Evolutionary conservation across 495 filamentous ascomycete species (phyloP).

Genomic region (Aspergillus asperescens): DNA sequence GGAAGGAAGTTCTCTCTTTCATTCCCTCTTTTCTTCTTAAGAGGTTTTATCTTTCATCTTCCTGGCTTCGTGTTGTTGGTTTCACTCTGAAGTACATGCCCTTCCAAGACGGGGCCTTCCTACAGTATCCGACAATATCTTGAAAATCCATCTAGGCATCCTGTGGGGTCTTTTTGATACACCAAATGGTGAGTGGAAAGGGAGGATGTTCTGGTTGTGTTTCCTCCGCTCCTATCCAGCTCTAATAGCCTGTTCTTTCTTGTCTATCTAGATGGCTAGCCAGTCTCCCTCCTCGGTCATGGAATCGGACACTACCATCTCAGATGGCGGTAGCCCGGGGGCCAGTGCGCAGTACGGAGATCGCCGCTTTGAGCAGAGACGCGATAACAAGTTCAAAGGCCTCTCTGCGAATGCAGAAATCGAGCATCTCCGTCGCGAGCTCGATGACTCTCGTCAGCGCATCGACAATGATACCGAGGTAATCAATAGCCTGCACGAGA

Average conservation of each 20-base stretch:
- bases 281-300: not conserved
- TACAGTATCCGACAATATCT: not conserved
- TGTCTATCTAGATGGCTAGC: not conserved
- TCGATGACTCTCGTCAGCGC: slow-evolving; percentile 3
- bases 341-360: not conserved
- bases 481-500: slow-evolving; percentile 10
- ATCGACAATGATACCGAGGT: slow-evolving; percentile 6
- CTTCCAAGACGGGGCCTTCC: too few relatives aligned
- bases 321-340: not conserved
- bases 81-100: too few relatives aligned
- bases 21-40: too few relatives aligned
- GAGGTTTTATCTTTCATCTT: too few relatives aligned
- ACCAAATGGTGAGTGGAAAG: not conserved
- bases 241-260: not conserved
- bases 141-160: not conserved
- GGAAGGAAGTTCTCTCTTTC: too few relatives aligned
- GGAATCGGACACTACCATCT: not conserved
- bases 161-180: not conserved
- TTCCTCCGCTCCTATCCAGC: not conserved
- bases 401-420: not conserved
- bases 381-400: not conserved
- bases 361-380: not conserved
- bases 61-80: too few relatives aligned
- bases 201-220: not conserved
- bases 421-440: not conserved